Conservation (phyloP, 2,329 filamentous ascomycete species). For the Colletotrichum sp. region DNA sequence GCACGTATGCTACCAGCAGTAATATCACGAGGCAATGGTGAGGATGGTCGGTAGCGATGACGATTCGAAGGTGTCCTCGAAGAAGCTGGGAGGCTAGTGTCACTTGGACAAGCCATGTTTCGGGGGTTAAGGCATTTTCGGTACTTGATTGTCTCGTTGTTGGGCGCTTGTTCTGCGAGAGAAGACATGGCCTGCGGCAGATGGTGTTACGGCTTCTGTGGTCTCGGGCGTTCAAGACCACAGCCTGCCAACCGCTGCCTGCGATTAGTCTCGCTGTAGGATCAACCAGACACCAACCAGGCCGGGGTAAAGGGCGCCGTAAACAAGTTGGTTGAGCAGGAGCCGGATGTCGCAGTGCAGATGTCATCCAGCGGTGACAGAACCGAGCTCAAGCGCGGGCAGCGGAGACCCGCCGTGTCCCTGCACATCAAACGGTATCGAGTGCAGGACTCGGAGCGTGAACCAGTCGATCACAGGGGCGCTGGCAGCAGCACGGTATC, state of each 20-base stretch:
- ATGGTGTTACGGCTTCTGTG: not conserved
- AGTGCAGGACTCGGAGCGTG: not conserved
- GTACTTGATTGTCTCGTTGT: not conserved
- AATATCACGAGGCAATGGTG: not conserved
- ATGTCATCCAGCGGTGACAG: not conserved
- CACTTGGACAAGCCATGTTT: not conserved
- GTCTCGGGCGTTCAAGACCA: not conserved
- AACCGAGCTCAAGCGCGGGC: not conserved
- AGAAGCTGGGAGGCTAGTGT: not conserved
- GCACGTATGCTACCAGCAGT: not conserved
- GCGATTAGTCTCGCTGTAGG: not conserved
- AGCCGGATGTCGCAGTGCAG: not conserved
- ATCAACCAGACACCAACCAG: not conserved
- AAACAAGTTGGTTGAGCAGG: not conserved
- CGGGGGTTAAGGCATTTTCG: not conserved
- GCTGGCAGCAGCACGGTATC: not conserved
- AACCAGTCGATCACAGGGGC: constrained; percentile 1
- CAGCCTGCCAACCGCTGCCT: not conserved
- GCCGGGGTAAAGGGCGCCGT: not conserved
- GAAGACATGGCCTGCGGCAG: not conserved
- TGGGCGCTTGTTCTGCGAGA: not conserved
- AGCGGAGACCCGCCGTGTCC: not conserved
- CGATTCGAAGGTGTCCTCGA: not conserved
- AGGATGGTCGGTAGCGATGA: not conserved
- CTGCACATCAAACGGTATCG: not conserved